Evolutionary conservation across 2,329 filamentous ascomycete genomes (phyloP).

Genomic region (Diaporthe ilicicola): DNA sequence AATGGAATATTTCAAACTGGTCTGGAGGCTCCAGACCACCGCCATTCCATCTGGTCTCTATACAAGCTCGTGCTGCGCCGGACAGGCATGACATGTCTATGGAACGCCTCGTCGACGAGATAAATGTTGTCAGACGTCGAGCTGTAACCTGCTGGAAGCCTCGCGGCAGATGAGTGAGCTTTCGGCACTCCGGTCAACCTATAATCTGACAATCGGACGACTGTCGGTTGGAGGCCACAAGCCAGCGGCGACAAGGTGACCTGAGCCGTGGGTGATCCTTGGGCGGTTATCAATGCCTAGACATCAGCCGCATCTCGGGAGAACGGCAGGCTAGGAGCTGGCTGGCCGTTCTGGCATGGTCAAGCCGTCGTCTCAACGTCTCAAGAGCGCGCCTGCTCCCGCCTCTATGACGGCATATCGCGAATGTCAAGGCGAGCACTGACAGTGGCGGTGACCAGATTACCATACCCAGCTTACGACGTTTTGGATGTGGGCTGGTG

Average conservation of each 20-base stretch:
- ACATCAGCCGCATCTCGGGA: constrained; percentile 29
- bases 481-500: background rate
- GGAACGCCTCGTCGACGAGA: background rate
- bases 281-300: constrained; percentile 15
- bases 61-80: background rate
- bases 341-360: background rate
- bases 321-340: constrained; percentile 19
- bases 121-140: constrained; percentile 11
- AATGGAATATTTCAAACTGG: background rate
- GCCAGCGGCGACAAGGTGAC: background rate
- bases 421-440: background rate
- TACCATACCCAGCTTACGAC: background rate
- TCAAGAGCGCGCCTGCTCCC: constrained; percentile 2
- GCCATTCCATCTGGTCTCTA: background rate
- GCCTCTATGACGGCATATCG: constrained; percentile 10
- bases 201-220: background rate
- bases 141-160: constrained; percentile 3
- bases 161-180: constrained; percentile 6
- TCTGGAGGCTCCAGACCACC: background rate
- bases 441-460: constrained; percentile 24
- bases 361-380: background rate
- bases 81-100: background rate
- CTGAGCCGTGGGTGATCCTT: constrained; percentile 2
- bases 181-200: constrained; percentile 1
- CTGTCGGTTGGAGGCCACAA: background rate